Conservation (phyloP, 83 land plant genomes). For the Picea mariana region DNA sequence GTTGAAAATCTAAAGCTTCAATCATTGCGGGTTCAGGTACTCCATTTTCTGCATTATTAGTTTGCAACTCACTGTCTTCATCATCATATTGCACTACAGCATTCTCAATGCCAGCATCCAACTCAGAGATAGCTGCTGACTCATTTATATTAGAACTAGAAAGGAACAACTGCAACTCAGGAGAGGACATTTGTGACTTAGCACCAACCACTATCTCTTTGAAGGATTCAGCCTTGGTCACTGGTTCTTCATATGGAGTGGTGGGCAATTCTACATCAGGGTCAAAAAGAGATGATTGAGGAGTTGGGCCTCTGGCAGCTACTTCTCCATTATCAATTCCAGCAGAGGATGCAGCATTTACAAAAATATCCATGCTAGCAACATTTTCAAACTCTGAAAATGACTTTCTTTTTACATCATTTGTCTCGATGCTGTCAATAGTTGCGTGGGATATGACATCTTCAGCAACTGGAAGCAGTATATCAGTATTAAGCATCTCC, state of each 20-base stretch:
- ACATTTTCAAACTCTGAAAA: not conserved
- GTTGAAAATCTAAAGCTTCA: not conserved
- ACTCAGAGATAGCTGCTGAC: slow-evolving; percentile 2
- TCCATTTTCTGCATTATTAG: not conserved
- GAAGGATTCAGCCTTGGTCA: not conserved
- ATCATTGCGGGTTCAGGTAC: not conserved
- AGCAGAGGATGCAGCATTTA: not conserved
- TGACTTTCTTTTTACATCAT: not conserved
- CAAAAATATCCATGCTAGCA: not conserved
- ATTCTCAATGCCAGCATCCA: slow-evolving; percentile 4
- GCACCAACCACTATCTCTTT: not conserved
- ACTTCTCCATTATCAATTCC: not conserved
- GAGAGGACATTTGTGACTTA: not conserved
- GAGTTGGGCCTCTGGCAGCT: slow-evolving; percentile 2
- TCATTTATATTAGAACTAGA: slow-evolving; percentile 6
- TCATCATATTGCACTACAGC: not conserved
- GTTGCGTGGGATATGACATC: not conserved
- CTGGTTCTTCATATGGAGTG: not conserved
- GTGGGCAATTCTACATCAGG: not conserved
- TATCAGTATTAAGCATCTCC: not conserved
- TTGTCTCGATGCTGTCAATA: not conserved
- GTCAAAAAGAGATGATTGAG: slow-evolving; percentile 4
- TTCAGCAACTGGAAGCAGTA: not conserved
- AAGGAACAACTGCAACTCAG: not conserved
- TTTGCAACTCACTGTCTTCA: not conserved